Evolutionary conservation across 768 basidiomycete species (phyloP), one percentile per base, ranked within the genome.

Genomic region (Phallus indusiatus): DNA sequence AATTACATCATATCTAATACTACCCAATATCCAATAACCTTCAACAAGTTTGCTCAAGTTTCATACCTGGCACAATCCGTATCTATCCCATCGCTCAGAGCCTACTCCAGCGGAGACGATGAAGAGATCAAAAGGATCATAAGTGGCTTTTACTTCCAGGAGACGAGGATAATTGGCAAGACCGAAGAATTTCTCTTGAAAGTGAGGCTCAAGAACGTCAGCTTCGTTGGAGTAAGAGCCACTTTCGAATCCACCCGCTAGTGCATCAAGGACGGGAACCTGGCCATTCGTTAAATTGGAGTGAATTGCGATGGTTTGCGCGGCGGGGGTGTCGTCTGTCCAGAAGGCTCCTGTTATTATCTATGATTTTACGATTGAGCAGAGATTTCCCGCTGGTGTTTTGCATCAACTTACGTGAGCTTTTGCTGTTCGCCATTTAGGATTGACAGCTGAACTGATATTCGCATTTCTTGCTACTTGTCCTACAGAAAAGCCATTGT

Each of bases 361-460:
- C 28, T 28, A 28, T 61, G 57, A 14, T 22, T 7, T 55, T 57
- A 61, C 11, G 16, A 21, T 22, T 17, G 16, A 28, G 36, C 17
- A 36, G 14, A 28, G 18, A 35, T 3, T 7, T 42, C 42, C 28
- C 4, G 28, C 2, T 28, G 2, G 7, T 28, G 2, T 28, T 28
- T 2, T 28, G 28, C 28, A 28, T 28, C 28, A 28, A 28, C 71
- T 50, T 55, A 74, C 74, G 53, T 72, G 73, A 21, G 69, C 67
- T 63, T 75, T 74, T 0, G 74, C 74, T 1, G 65, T 68, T 57
- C 74, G 61, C 74, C 74, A 75, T 33, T 66, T 70, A 7, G 73
- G 73, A 49, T 66, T 65, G 20, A 75, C 63, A 17, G 74, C 72
- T 16, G 65, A 70, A 28, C 64, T 63, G 12, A 74, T 65, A 28